Base-by-base conservation (phyloP, 352 stramenopile species). In the Phytophthora ohioensis region DNA sequence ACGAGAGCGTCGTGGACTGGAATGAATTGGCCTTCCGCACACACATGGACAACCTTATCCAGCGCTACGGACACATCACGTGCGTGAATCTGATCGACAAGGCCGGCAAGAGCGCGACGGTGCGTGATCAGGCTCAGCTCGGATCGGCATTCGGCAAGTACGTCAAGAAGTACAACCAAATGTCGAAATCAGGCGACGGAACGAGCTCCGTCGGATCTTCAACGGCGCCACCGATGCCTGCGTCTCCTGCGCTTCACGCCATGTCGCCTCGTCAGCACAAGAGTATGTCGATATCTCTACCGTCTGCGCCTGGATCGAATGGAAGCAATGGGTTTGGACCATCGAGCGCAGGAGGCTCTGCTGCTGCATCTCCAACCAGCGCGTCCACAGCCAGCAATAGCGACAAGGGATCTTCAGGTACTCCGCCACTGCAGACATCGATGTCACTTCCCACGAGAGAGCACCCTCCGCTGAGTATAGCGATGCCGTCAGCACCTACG, bases 1-100 rank as follows among this genome's bases (percentile, higher is more conserved):
- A 90, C 56, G 71, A 79, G 13, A 78, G 66, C 32, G 58, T 84
- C 11, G 67, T 82, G 3, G 81, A 90, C 61, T 88, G 83, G 63
- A 84, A 91, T 60, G 79, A 85, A 34, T 61, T 76, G 27, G 85
- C 85, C 4, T 92, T 91, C 63, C 74, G 79, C 39, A 61, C 69
- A 13, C 85, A 91, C 47, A 81, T 83, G 39, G 81, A 90, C 59
- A 87, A 91, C 51, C 63, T 91, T 35, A 92, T 91, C 56, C 68
- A 82, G 57, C 76, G 84, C 13, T 92, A 92, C 62, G 85, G 90
- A 27, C 91, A 85, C 54, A 88, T 97, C 43, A 73, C 94, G 12
- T 91, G 97, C 48, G 90, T 98, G 45, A 98, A 98, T 73, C 81
- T 99, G 9, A 94, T 99, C 42, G 96, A 99, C 72, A 95, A 97